Percentiles rank a stretch among this genome's conserved stretches.
Evolutionary conservation across 192 early-diverging fungal genomes (phyloP).

Genomic region (Hyaloraphidium curvatum): DNA sequence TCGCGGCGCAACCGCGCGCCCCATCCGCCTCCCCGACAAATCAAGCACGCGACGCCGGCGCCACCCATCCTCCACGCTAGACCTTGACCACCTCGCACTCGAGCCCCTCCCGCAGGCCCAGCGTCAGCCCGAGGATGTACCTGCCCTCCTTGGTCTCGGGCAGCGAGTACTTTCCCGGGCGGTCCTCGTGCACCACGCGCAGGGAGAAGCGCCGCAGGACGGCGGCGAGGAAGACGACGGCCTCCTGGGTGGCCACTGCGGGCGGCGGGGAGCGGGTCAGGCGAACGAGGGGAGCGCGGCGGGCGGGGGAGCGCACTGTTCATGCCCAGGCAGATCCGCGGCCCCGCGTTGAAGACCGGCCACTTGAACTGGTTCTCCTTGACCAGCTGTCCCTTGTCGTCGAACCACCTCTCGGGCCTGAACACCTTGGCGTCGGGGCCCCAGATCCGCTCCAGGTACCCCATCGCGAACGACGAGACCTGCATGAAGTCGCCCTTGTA

Average conservation of each 20-base stretch:
- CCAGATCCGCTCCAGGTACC: constrained; percentile 31
- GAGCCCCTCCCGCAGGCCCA: neutral
- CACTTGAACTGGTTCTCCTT: constrained; percentile 21
- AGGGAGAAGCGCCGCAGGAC: neutral
- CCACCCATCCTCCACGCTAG: no score
- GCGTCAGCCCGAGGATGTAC: neutral
- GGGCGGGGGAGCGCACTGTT: no score
- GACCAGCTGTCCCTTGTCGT: constrained; percentile 14
- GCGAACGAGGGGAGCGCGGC: no score
- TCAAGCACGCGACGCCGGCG: no score
- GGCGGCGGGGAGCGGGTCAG: no score
- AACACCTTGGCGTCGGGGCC: constrained; percentile 38
- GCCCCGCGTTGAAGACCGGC: constrained; percentile 20
- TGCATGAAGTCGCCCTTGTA: constrained; percentile 25
- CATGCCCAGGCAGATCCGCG: neutral
- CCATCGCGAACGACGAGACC: constrained; percentile 25
- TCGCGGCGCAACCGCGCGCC: no score
- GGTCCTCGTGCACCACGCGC: neutral
- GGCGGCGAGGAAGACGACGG: neutral
- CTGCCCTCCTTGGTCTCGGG: neutral
- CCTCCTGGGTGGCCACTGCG: constrained; percentile 1
- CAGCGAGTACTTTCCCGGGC: neutral
- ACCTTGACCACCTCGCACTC: neutral
- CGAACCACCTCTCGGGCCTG: constrained; percentile 45
- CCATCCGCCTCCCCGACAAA: no score